phyloP scores from a whole-genome alignment of 2,329 filamentous ascomycete genomes.

The Botrytis elliptica region DNA sequence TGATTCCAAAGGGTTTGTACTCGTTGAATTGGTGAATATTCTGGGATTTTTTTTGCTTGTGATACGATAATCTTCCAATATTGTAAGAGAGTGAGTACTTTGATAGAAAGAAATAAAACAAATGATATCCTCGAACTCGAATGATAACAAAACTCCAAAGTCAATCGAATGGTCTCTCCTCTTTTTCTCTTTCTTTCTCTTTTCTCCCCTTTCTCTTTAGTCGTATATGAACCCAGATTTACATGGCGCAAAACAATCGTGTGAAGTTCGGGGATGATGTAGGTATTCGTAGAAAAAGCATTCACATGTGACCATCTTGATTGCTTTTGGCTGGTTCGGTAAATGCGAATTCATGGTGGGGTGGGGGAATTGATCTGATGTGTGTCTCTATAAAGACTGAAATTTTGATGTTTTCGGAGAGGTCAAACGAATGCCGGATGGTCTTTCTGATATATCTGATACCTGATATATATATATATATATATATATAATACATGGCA shows the following conservation, averaged over 20 bases:
- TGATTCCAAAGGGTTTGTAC: not conserved
- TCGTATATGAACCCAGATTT: not conserved
- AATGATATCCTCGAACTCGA: not conserved
- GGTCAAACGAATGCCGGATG: too few species aligned
- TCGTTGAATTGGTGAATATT: conserved; percentile 5
- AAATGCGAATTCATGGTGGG: not conserved
- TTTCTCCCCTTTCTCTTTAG: not conserved
- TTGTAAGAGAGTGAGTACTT: not conserved
- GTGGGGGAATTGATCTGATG: not conserved
- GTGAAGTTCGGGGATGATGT: not conserved
- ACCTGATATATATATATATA: too few species aligned
- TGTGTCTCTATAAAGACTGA: not conserved
- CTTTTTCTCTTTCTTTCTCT: not conserved
- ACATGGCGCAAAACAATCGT: conserved; percentile 5
- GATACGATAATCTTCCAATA: conserved; percentile 9
- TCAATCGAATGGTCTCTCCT: not conserved
- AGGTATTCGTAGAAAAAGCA: not conserved
- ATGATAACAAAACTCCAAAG: not conserved
- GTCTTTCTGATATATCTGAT: too few species aligned
- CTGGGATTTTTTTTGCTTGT: conserved; percentile 16
- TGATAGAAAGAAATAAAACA: not conserved
- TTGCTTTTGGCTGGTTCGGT: conserved; percentile 14
- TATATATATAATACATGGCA: not conserved
- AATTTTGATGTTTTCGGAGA: not conserved
- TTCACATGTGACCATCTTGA: conserved; percentile 17